Conservation (phyloP, 2,329 filamentous ascomycete species). For the Fusarium verrucosum region DNA sequence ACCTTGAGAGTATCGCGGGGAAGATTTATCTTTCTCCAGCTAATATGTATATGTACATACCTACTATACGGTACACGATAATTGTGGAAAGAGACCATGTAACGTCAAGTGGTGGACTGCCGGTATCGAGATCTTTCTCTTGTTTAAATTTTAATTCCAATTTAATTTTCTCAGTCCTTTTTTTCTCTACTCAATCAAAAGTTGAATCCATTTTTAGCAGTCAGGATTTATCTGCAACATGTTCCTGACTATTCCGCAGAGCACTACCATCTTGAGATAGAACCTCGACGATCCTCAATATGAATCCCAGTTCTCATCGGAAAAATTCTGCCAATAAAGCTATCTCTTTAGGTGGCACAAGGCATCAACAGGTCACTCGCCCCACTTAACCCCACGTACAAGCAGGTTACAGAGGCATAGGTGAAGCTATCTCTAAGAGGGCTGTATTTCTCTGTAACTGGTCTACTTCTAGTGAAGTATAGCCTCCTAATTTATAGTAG, state of each 20-base stretch:
- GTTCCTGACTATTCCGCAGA: slow-evolving; percentile 43
- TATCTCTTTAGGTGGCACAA: no score
- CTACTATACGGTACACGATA: not conserved
- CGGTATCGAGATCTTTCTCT: not conserved
- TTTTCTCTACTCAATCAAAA: not conserved
- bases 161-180: no score
- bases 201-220: slow-evolving; percentile 17
- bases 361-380: no score
- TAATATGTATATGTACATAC: not conserved
- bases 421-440: no score
- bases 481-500: no score
- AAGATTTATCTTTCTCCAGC: not conserved
- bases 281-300: slow-evolving; percentile 32
- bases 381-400: no score
- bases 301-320: slow-evolving; percentile 33
- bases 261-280: slow-evolving; percentile 39
- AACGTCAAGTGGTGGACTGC: slow-evolving; percentile 8
- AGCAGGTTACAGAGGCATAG: no score
- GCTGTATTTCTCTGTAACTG: no score
- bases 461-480: no score
- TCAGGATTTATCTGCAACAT: slow-evolving; percentile 29
- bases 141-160: not conserved
- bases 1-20: slow-evolving; percentile 14
- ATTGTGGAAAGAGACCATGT: slow-evolving; percentile 17
- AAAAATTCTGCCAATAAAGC: slow-evolving; percentile 39